Evolutionary conservation across 176 grass and related monocot genomes (phyloP).

Genomic region (Rhynchospora pubera): DNA sequence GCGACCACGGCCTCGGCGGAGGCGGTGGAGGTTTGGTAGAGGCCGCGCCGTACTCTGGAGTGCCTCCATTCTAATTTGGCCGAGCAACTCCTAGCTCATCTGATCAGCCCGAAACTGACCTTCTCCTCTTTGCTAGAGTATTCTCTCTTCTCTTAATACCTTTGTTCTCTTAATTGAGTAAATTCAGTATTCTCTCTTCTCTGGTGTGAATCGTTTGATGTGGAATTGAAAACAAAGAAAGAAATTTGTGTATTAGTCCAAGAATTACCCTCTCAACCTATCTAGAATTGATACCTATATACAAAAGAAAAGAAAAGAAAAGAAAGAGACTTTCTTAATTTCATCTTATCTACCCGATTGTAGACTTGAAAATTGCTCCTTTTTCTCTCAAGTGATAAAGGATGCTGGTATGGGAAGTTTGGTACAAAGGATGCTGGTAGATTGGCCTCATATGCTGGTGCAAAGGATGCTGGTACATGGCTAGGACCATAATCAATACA

Average conservation of each 20-base stretch:
- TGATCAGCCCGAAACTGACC: conserved; percentile 49
- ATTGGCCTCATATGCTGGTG: too few species aligned
- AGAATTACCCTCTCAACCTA: too few species aligned
- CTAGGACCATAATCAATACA: too few species aligned
- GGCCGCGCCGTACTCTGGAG: conserved; percentile 72
- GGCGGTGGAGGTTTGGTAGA: conserved; percentile 71
- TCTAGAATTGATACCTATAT: too few species aligned
- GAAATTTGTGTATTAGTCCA: too few species aligned
- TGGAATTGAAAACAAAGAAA: too few species aligned
- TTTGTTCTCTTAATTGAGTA: neutral
- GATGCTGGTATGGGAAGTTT: too few species aligned
- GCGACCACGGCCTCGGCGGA: conserved; percentile 31
- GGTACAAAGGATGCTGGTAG: too few species aligned
- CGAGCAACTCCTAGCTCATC: conserved; percentile 60
- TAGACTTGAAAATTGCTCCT: neutral
- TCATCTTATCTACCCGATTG: neutral
- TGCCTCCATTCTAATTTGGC: conserved; percentile 56
- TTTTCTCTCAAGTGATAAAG: neutral
- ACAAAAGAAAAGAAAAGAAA: too few species aligned
- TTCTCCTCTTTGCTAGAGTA: conserved; percentile 93
- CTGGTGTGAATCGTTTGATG: too few species aligned
- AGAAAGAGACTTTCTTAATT: neutral
- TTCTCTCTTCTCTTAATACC: neutral
- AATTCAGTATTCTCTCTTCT: neutral
- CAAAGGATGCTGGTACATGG: too few species aligned